These are phyloP conservation scores for Pelagomonas calceolata DNA, from an alignment of 108 stramenopile species.

Conservation along the genomic window DNA sequence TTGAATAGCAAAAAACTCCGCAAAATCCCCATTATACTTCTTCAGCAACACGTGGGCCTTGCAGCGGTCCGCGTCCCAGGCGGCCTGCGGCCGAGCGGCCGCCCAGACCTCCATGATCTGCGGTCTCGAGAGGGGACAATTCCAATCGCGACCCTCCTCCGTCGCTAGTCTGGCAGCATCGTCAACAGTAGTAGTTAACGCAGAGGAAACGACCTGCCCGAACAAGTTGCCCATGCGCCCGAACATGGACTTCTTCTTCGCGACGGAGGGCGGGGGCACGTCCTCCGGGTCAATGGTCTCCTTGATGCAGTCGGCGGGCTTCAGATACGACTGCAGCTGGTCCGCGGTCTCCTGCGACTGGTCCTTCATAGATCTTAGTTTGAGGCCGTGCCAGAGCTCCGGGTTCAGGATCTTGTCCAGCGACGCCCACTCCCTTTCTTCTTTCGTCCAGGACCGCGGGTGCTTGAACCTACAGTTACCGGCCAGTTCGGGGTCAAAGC, in stretches of 20 bases:
- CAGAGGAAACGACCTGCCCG: no score
- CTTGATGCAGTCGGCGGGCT: background rate
- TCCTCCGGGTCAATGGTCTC: no score
- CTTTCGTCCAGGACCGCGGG: constrained; percentile 8
- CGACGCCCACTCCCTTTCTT: constrained; percentile 34
- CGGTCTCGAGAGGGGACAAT: constrained; percentile 18
- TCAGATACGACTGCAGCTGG: background rate
- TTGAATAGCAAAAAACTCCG: no score
- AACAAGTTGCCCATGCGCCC: background rate
- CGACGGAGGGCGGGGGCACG: background rate
- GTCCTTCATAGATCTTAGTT: no score
- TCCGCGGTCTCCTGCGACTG: no score
- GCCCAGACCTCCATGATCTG: constrained; percentile 31
- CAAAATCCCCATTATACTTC: constrained; percentile 23
- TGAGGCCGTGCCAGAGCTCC: constrained; percentile 1
- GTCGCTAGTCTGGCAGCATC: no score
- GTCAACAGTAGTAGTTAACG: no score
- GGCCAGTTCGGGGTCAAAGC: constrained; percentile 22
- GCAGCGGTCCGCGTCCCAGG: constrained; percentile 25
- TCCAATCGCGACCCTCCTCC: constrained; percentile 8
- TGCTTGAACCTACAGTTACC: constrained; percentile 14
- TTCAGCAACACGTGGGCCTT: constrained; percentile 21
- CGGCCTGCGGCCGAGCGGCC: background rate
- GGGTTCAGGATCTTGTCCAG: constrained; percentile 38
- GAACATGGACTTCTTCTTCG: background rate